Percentiles rank a stretch among this genome's conserved stretches.
phyloP scores from a whole-genome alignment of 169 alveolate genomes.

The Cryptosporidium canis region DNA sequence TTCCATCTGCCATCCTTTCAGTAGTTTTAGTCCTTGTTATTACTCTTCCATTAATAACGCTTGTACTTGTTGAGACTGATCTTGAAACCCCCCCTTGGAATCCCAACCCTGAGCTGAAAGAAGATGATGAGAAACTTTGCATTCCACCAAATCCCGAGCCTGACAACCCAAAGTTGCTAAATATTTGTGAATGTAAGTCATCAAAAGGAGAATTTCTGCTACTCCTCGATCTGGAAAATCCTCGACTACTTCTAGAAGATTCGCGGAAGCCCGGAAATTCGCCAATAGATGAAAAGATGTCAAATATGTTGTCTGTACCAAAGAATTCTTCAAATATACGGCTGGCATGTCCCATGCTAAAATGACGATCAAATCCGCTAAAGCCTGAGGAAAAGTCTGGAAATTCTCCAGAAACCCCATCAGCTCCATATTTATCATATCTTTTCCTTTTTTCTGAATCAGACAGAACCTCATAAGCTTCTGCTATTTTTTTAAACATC shows the following conservation, averaged over 20 bases:
- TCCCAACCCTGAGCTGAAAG: slow-evolving; percentile 31
- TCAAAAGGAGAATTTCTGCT: slow-evolving; percentile 53
- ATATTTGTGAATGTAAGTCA: slow-evolving; percentile 55
- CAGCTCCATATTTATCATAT: slow-evolving; percentile 83
- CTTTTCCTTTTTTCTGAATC: slow-evolving; percentile 86
- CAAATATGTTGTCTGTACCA: slow-evolving; percentile 73
- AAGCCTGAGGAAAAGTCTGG: slow-evolving; percentile 77
- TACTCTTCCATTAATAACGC: slow-evolving; percentile 59
- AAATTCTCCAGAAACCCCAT: slow-evolving; percentile 79
- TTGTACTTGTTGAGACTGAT: slow-evolving; percentile 60
- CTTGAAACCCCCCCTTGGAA: slow-evolving; percentile 60
- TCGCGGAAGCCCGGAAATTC: slow-evolving; percentile 52
- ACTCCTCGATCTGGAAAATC: slow-evolving; percentile 30
- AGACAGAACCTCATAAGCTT: slow-evolving; percentile 90
- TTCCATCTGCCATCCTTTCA: slow-evolving; percentile 63
- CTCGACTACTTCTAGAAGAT: slow-evolving; percentile 11
- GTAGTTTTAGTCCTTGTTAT: slow-evolving; percentile 63
- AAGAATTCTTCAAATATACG: slow-evolving; percentile 74
- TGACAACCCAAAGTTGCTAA: slow-evolving; percentile 41
- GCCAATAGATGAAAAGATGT: slow-evolving; percentile 56
- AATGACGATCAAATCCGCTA: slow-evolving; percentile 59
- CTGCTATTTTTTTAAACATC: slow-evolving; percentile 88
- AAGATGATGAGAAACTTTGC: slow-evolving; percentile 48
- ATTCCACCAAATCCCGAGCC: slow-evolving; percentile 56
- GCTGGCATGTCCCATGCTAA: slow-evolving; percentile 73